Conservation (phyloP, 2,329 filamentous ascomycete species). For the Pestalotiopsis sp. region DNA sequence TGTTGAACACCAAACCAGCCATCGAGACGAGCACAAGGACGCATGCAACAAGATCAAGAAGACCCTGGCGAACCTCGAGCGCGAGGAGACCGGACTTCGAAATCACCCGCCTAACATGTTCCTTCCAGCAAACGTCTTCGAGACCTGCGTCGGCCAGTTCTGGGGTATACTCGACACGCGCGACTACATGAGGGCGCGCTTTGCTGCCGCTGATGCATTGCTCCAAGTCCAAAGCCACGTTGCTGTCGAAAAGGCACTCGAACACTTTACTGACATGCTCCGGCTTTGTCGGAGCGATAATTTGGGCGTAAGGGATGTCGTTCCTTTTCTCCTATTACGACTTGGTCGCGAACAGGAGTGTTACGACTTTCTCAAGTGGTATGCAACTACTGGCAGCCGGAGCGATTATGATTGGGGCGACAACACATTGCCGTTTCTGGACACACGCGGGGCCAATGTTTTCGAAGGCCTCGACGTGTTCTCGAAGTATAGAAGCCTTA, state of each 20-base stretch:
- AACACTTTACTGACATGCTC: slow-evolving; percentile 46
- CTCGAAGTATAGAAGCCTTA: not conserved
- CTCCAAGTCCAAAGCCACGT: slow-evolving; percentile 32
- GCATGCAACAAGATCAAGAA: slow-evolving; percentile 41
- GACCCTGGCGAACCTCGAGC: slow-evolving; percentile 26
- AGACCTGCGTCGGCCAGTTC: slow-evolving; percentile 42
- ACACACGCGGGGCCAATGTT: slow-evolving; percentile 22
- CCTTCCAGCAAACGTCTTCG: slow-evolving; percentile 37
- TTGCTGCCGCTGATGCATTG: slow-evolving; percentile 34
- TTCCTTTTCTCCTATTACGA: slow-evolving; percentile 46
- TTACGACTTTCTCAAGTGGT: slow-evolving; percentile 46
- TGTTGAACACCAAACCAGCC: slow-evolving; percentile 41
- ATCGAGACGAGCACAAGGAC: slow-evolving; percentile 41
- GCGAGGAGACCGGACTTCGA: slow-evolving; percentile 42
- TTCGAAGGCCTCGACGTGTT: not conserved
- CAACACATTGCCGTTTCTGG: slow-evolving; percentile 26
- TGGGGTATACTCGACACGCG: slow-evolving; percentile 43
- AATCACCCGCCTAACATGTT: slow-evolving; percentile 27
- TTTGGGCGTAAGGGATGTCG: slow-evolving; percentile 41
- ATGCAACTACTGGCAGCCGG: slow-evolving; percentile 19
- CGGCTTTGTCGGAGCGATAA: slow-evolving; percentile 47
- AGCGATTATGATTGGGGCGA: slow-evolving; percentile 39
- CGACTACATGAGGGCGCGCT: slow-evolving; percentile 46
- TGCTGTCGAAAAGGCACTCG: slow-evolving; percentile 39
- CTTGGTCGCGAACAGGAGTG: slow-evolving; percentile 53